These are phyloP conservation scores for Fusarium decemcellulare DNA, from an alignment of 2,329 filamentous ascomycete species.

Conservation along the genomic window DNA sequence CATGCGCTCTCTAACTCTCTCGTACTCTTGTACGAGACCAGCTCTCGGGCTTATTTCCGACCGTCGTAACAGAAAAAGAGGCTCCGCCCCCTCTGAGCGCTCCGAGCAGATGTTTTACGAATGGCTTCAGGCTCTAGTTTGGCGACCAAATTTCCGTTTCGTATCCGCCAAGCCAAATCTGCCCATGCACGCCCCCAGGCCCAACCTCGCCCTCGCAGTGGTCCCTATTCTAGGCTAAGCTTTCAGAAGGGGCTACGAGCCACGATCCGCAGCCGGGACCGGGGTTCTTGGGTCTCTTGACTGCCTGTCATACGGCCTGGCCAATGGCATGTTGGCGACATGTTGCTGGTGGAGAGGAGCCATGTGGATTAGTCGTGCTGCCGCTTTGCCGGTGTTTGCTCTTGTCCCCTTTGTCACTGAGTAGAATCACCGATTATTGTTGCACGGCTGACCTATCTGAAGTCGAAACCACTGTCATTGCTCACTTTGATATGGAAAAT, in stretches of 20 bases:
- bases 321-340: background rate
- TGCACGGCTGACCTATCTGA: too few relatives aligned
- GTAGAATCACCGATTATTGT: too few relatives aligned
- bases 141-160: background rate
- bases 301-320: background rate
- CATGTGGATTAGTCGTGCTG: too few relatives aligned
- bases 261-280: constrained; percentile 1
- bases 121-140: too few relatives aligned
- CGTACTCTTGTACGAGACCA: background rate
- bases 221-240: background rate
- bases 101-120: too few relatives aligned
- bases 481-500: too few relatives aligned
- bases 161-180: constrained; percentile 2
- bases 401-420: too few relatives aligned
- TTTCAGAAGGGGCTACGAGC: background rate
- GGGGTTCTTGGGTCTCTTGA: background rate
- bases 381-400: too few relatives aligned
- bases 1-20: background rate
- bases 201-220: background rate
- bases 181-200: background rate
- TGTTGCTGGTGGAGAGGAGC: too few relatives aligned
- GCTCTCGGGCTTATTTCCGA: background rate
- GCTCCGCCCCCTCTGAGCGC: background rate
- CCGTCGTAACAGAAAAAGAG: constrained; percentile 1
- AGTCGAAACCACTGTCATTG: too few relatives aligned